Evolutionary conservation across 164 flowering plant species (phyloP), one percentile per base, ranked within the genome.

Genomic region (Echeveria elegans): DNA sequence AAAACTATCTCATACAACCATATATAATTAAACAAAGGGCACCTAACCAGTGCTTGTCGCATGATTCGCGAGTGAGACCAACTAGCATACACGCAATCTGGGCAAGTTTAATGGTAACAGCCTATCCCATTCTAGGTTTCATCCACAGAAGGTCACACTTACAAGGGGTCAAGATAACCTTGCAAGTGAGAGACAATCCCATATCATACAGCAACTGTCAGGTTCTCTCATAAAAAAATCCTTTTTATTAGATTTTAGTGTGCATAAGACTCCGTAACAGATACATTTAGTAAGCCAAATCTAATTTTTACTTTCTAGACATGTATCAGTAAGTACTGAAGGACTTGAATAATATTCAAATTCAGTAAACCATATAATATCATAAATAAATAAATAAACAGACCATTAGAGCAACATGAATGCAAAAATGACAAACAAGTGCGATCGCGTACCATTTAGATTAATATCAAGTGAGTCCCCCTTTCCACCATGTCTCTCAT

Each of bases 401-500:
- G 12, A 6, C 9, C 30, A 53, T 6, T 53, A 53, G 29, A 5
- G 15, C 15, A 15, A 11, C 12, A 53, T 47, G 52, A 47, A 47
- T 18, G 21, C 11, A 8, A 30, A 61, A 21, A 32, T 8, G 11
- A 29, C 16, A 1, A 36, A 61, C 16, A 23, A 19, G 9, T 40
- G 38, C 0, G 11, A 40, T 31, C 15, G 8, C 59, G 66, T 78
- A 81, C 85, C 81, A 63, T 75, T 65, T 23, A 18, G 15, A 64
- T 76, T 66, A 53, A 60, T 41, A 26, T 71, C 83, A 45, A 68
- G 68, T 72, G 24, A 50, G 40, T 72, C 75, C 29, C 24, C 11
- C 66, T 71, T 78, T 56, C 61, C 68, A 41, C 48, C 66, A 60
- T 76, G 76, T 18, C 64, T 77, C 15, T 72, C 77, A 66, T 56